Percentiles rank a stretch among this genome's conserved stretches.
Conservation (phyloP, 176 grass and related monocot species). For the Musa schizocarpa region DNA sequence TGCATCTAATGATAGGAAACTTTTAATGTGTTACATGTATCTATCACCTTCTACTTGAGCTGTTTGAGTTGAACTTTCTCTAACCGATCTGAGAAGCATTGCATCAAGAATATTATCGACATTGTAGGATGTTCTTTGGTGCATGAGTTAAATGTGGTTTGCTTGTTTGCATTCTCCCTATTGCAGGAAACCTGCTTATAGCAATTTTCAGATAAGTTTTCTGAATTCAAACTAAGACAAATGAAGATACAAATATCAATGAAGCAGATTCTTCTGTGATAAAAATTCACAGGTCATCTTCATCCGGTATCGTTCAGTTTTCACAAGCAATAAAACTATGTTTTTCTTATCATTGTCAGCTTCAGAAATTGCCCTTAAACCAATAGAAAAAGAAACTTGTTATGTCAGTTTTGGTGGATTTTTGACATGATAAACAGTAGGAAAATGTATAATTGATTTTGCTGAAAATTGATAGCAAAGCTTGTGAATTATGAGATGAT, state of each 20-base stretch:
- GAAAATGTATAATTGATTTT: not conserved
- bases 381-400: not conserved
- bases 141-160: not conserved
- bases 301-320: not conserved
- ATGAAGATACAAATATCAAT: no score
- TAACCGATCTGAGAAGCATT: not conserved
- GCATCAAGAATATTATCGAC: not conserved
- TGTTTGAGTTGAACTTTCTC: not conserved
- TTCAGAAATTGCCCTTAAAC: not conserved
- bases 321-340: not conserved
- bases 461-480: not conserved
- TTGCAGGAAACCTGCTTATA: not conserved
- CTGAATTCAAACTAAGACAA: no score
- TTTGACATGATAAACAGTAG: not conserved
- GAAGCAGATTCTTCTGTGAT: no score
- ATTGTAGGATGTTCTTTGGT: not conserved
- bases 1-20: conserved; percentile 5
- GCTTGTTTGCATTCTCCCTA: not conserved
- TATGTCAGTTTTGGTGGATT: not conserved
- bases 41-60: not conserved
- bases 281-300: not conserved
- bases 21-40: not conserved
- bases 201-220: no score
- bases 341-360: not conserved
- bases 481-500: not conserved